These are phyloP conservation scores for Pythium plurisporium DNA, from an alignment of 352 stramenopile genomes.

Conservation along the genomic window DNA sequence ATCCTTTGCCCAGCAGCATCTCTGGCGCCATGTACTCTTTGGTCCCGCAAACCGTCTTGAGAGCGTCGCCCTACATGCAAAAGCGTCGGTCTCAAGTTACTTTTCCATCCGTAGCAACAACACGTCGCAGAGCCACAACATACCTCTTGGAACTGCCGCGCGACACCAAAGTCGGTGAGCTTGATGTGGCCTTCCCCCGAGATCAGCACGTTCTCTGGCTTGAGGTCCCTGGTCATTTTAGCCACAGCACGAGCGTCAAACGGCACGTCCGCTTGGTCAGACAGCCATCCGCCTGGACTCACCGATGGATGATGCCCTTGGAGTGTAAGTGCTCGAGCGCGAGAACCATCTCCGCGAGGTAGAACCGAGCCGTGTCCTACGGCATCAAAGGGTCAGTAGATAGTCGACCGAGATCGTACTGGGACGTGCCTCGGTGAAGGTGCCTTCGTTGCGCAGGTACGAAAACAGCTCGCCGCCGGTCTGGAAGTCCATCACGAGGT, in stretches of 20 bases:
- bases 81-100: neutral
- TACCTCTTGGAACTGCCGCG: too few relatives aligned
- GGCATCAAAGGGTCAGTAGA: neutral
- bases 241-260: too few relatives aligned
- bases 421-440: slow-evolving; percentile 57
- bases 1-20: slow-evolving; percentile 80
- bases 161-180: slow-evolving; percentile 90
- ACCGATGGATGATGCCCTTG: slow-evolving; percentile 83
- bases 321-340: slow-evolving; percentile 76
- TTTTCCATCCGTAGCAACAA: neutral
- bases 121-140: slow-evolving; percentile 29
- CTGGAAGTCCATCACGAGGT: slow-evolving; percentile 66
- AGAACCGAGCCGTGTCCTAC: slow-evolving; percentile 69
- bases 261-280: too few relatives aligned
- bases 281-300: too few relatives aligned
- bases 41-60: slow-evolving; percentile 74
- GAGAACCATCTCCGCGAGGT: slow-evolving; percentile 82
- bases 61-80: slow-evolving; percentile 42
- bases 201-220: slow-evolving; percentile 92
- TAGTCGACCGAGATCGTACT: neutral
- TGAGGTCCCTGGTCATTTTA: too few relatives aligned
- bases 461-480: slow-evolving; percentile 78
- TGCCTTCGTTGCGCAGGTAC: slow-evolving; percentile 60
- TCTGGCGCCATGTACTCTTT: slow-evolving; percentile 88
- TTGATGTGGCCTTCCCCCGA: slow-evolving; percentile 87